Percentiles rank a stretch among this genome's conserved stretches.
These are phyloP conservation scores for Collybia nuda DNA, from an alignment of 768 basidiomycete genomes.

Conservation along the genomic window DNA sequence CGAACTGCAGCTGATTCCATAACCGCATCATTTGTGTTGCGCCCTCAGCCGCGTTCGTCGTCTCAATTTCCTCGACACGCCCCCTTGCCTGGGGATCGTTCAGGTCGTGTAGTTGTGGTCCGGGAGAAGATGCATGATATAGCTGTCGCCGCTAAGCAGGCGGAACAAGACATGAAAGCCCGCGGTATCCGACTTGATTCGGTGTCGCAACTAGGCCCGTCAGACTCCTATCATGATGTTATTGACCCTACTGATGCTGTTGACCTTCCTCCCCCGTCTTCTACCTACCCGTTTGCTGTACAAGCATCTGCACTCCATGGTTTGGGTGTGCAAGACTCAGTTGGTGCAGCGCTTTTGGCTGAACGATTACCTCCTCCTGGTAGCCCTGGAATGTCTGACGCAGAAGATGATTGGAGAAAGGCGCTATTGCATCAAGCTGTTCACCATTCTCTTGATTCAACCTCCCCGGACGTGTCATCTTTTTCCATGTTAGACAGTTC, in stretches of 20 bases:
- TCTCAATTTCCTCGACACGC: slow-evolving; percentile 36
- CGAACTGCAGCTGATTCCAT: slow-evolving; percentile 70
- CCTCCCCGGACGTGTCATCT: slow-evolving; percentile 45
- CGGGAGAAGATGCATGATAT: slow-evolving; percentile 80
- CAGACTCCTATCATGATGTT: slow-evolving; percentile 45
- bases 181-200: slow-evolving; percentile 49
- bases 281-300: slow-evolving; percentile 69
- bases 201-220: slow-evolving; percentile 36
- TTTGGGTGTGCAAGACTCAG: slow-evolving; percentile 70
- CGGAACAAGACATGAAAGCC: slow-evolving; percentile 68
- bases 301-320: slow-evolving; percentile 75
- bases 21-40: slow-evolving; percentile 36
- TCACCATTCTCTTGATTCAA: slow-evolving; percentile 63
- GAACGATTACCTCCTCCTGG: slow-evolving; percentile 63
- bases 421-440: slow-evolving; percentile 77
- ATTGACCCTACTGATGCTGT: slow-evolving; percentile 86
- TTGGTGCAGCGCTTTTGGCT: slow-evolving; percentile 75
- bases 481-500: slow-evolving; percentile 40
- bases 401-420: slow-evolving; percentile 74
- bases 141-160: slow-evolving; percentile 68
- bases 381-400: slow-evolving; percentile 57
- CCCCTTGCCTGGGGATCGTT: slow-evolving; percentile 29
- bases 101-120: slow-evolving; percentile 76
- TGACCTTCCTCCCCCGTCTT: slow-evolving; percentile 70
- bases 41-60: slow-evolving; percentile 34